A percentile compares a stretch with the other conserved stretches of the same genome.
phyloP scores from a whole-genome alignment of 148 eudicot species.

The Rhododendron kiyosumense region DNA sequence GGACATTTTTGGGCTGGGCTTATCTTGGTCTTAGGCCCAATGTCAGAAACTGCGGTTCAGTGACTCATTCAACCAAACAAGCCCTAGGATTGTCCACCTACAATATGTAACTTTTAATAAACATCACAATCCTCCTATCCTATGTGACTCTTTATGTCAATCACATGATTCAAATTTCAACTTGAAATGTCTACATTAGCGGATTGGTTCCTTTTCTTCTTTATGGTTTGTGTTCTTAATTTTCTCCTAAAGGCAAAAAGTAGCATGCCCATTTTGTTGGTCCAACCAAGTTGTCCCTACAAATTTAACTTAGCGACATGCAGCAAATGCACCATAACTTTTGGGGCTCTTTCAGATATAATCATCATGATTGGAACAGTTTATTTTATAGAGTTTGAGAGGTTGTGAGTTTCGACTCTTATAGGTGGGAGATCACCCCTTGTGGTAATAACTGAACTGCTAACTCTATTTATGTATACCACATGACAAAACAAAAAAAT shows the following conservation, averaged over 20 bases:
- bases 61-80: not conserved
- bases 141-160: not conserved
- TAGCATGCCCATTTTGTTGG: not conserved
- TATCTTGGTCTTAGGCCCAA: not conserved
- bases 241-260: not conserved
- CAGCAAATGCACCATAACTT: too few species aligned
- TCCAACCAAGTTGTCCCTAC: too few species aligned
- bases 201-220: not conserved
- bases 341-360: too few species aligned
- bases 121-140: not conserved
- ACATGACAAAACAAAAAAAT: too few species aligned
- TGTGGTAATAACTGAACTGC: too few species aligned
- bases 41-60: not conserved
- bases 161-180: not conserved
- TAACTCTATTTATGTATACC: too few species aligned
- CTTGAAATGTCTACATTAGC: not conserved
- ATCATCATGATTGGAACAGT: too few species aligned
- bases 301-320: too few species aligned
- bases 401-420: too few species aligned
- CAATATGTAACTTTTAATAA: not conserved
- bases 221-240: not conserved
- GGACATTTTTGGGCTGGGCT: not conserved
- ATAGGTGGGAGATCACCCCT: too few species aligned
- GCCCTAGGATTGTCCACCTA: not conserved
- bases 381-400: not conserved